Conservation (phyloP, 495 filamentous ascomycete genomes). For the Daldinia caldariorum region DNA sequence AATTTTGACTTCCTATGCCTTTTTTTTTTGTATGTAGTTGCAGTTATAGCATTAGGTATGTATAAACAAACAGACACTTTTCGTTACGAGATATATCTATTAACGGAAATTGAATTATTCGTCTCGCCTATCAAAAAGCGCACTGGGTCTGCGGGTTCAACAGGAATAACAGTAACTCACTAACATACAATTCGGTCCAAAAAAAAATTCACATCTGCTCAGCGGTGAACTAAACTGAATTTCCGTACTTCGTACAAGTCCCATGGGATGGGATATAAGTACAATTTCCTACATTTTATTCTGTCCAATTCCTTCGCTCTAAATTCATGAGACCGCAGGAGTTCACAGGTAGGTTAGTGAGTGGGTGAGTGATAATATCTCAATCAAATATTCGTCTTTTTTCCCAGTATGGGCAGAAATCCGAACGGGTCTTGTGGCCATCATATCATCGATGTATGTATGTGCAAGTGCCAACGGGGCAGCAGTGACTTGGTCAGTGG, state of each 20-base stretch:
- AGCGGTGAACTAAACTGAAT: not conserved
- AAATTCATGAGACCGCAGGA: not conserved
- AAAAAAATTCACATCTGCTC: not conserved
- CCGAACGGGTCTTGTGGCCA: not conserved
- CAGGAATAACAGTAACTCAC: not conserved
- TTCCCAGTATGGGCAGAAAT: not conserved
- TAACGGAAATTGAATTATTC: not conserved
- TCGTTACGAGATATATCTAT: not conserved
- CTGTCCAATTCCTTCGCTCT: not conserved
- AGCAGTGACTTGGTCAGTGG: not conserved
- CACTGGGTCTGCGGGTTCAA: not conserved
- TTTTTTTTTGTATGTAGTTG: too few species aligned
- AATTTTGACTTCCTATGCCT: too few species aligned
- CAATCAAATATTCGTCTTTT: not conserved
- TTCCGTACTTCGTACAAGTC: not conserved
- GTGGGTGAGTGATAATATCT: not conserved
- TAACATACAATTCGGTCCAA: not conserved
- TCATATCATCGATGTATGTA: not conserved
- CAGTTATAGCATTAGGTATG: too few species aligned
- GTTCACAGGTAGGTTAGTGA: not conserved
- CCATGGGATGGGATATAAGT: not conserved
- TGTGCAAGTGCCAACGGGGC: not conserved
- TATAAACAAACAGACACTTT: not conserved
- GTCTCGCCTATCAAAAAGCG: not conserved
- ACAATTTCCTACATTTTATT: not conserved